Evolutionary conservation across 352 stramenopile genomes (phyloP).

Genomic region (Globisporangium apiculatum): DNA sequence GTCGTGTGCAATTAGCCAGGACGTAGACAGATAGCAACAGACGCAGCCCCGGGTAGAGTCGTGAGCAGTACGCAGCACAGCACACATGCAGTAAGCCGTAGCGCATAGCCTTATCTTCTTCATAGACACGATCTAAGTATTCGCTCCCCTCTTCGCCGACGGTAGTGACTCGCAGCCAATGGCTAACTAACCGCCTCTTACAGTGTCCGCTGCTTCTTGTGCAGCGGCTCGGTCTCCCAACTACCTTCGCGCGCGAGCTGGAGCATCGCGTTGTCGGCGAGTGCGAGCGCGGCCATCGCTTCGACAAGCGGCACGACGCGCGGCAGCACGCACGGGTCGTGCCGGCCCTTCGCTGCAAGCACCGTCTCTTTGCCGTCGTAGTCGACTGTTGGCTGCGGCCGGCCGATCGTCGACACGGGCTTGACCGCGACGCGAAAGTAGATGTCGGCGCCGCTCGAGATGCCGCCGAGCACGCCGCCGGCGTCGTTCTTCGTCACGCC

Average conservation of each 20-base stretch:
- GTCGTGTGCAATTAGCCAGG: too few species aligned
- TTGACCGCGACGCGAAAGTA: slow-evolving; percentile 99
- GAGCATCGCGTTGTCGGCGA: slow-evolving; percentile 95
- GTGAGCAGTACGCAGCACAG: too few species aligned
- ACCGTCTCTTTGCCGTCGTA: slow-evolving; percentile 94
- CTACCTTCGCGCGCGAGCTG: slow-evolving; percentile 88
- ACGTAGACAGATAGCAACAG: too few species aligned
- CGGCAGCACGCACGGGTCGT: slow-evolving; percentile 98
- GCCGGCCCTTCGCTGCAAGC: slow-evolving; percentile 95
- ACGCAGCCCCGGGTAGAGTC: too few species aligned
- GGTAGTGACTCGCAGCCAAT: too few species aligned
- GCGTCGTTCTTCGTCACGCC: slow-evolving; percentile 84
- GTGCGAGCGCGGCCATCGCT: slow-evolving; percentile 95
- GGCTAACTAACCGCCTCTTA: slow-evolving; percentile 6
- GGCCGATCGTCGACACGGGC: slow-evolving; percentile 97
- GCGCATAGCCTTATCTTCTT: not conserved
- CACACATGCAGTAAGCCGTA: too few species aligned
- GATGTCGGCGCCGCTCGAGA: slow-evolving; percentile 97
- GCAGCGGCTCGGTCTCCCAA: slow-evolving; percentile 34
- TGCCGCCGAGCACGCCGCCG: slow-evolving; percentile 96
- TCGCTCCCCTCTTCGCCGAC: too few species aligned
- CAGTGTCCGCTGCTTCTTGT: slow-evolving; percentile 59
- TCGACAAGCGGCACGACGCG: slow-evolving; percentile 97
- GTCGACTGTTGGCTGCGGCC: slow-evolving; percentile 91
- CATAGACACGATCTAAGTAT: not conserved